Evolutionary conservation across 108 stramenopile genomes (phyloP).

Genomic region (Cyclostephanos tholiformis): DNA sequence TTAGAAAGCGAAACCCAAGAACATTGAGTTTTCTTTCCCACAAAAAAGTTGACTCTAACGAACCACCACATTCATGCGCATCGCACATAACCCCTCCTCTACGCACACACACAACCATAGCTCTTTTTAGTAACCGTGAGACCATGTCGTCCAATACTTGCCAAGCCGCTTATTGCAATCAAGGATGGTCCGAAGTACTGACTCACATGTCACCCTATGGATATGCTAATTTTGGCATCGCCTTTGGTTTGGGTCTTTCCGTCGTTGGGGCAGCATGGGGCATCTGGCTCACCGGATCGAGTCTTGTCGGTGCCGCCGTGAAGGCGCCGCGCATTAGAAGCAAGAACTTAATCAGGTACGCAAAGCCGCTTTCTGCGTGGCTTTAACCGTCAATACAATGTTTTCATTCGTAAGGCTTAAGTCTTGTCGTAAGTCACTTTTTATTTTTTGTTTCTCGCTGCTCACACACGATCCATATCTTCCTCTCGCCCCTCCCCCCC

Average conservation of each 20-base stretch:
- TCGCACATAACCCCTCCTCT: too few species aligned
- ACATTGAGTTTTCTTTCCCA: too few species aligned
- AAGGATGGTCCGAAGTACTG: constrained; percentile 96
- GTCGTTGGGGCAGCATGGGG: constrained; percentile 98
- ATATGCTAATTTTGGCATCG: constrained; percentile 96
- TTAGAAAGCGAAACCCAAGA: too few species aligned
- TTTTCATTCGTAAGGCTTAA: neutral
- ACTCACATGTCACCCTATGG: constrained; percentile 98
- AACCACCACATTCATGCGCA: too few species aligned
- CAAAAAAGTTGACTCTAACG: too few species aligned
- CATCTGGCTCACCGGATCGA: constrained; percentile 97
- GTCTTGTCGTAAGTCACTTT: neutral
- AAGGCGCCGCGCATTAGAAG: constrained; percentile 98
- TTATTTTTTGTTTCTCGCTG: neutral
- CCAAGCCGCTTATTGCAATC: constrained; percentile 75
- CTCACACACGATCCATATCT: neutral
- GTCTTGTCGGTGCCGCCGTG: constrained; percentile 97
- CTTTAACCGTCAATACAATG: too few species aligned
- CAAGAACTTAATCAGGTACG: constrained; percentile 97
- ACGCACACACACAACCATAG: neutral
- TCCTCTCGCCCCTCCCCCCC: constrained; percentile 1
- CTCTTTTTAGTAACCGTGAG: neutral
- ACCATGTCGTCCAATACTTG: constrained; percentile 55
- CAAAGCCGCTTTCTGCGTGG: constrained; percentile 2
- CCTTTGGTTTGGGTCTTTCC: constrained; percentile 94